These are phyloP conservation scores for Populus nigra DNA, from an alignment of 345 rosid species.

Conservation along the genomic window DNA sequence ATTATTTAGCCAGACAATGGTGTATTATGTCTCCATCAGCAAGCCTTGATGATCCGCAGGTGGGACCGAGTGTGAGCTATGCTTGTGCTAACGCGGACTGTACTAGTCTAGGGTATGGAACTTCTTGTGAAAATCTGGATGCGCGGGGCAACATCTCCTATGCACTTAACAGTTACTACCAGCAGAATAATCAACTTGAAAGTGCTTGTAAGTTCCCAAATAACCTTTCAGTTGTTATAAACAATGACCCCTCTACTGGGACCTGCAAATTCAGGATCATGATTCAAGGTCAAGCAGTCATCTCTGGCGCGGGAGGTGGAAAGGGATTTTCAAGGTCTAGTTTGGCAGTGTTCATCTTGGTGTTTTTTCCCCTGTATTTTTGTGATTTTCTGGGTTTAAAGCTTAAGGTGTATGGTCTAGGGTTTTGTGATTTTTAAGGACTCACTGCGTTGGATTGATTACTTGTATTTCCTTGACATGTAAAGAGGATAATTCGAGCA, in stretches of 20 bases:
- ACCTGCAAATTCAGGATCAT: conserved; percentile 56
- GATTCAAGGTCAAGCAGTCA: conserved; percentile 29
- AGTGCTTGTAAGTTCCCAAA: conserved; percentile 55
- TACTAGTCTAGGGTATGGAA: conserved; percentile 59
- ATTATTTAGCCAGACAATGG: conserved; percentile 50
- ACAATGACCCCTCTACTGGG: conserved; percentile 48
- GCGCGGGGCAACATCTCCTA: conserved; percentile 53
- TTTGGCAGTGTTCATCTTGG: conserved; percentile 10
- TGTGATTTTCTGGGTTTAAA: conserved; percentile 24
- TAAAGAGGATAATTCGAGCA: neutral
- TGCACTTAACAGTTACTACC: conserved; percentile 66
- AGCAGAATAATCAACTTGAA: conserved; percentile 52
- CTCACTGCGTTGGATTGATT: neutral
- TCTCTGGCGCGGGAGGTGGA: conserved; percentile 2
- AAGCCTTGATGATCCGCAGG: conserved; percentile 45
- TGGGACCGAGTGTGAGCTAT: conserved; percentile 55
- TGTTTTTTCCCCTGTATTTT: conserved; percentile 25
- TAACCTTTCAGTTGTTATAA: conserved; percentile 37
- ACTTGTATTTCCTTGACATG: neutral
- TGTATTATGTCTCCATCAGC: conserved; percentile 49
- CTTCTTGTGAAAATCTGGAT: conserved; percentile 49
- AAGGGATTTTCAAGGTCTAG: conserved; percentile 6
- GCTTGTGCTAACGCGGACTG: conserved; percentile 68
- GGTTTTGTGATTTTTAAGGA: conserved; percentile 27
- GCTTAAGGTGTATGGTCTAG: too few relatives aligned